Evolutionary conservation across 495 filamentous ascomycete genomes (phyloP).

Genomic region (Podospora pseudocomata): DNA sequence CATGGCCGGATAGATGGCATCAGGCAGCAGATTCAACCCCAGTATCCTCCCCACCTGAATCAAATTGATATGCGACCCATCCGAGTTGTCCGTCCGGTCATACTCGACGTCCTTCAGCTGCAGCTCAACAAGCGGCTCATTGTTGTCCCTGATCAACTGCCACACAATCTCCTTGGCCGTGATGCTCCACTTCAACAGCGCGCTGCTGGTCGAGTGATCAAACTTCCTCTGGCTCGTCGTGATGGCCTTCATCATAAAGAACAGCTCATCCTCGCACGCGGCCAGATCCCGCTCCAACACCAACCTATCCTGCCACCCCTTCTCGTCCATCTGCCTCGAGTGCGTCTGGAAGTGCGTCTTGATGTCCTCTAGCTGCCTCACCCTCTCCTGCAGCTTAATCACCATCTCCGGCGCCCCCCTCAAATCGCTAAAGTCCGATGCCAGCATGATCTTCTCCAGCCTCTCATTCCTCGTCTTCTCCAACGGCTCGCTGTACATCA

Average conservation of each 20-base stretch:
- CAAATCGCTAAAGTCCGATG: conserved; percentile 98
- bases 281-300: conserved; percentile 82
- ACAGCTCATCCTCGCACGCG: conserved; percentile 91
- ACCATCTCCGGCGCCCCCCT: conserved; percentile 93
- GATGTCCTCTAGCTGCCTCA: conserved; percentile 93
- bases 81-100: conserved; percentile 90
- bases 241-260: conserved; percentile 99
- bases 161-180: conserved; percentile 90
- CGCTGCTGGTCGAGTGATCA: conserved; percentile 70
- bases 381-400: conserved; percentile 80
- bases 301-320: conserved; percentile 87
- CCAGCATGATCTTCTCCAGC: conserved; percentile 97
- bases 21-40: conserved; percentile 81
- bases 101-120: conserved; percentile 85
- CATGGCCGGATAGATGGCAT: conserved; percentile 94
- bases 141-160: conserved; percentile 84
- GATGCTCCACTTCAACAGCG: conserved; percentile 83
- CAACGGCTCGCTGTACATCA: conserved; percentile 91
- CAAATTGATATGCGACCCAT: conserved; percentile 91
- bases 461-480: conserved; percentile 93
- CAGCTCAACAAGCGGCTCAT: conserved; percentile 89
- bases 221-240: conserved; percentile 88
- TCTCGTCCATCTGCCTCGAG: conserved; percentile 78
- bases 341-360: conserved; percentile 94
- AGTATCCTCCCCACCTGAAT: conserved; percentile 80